Evolutionary conservation across 345 rosid genomes (phyloP), one percentile per base, ranked within the genome.

Genomic region (Linum tenue): DNA sequence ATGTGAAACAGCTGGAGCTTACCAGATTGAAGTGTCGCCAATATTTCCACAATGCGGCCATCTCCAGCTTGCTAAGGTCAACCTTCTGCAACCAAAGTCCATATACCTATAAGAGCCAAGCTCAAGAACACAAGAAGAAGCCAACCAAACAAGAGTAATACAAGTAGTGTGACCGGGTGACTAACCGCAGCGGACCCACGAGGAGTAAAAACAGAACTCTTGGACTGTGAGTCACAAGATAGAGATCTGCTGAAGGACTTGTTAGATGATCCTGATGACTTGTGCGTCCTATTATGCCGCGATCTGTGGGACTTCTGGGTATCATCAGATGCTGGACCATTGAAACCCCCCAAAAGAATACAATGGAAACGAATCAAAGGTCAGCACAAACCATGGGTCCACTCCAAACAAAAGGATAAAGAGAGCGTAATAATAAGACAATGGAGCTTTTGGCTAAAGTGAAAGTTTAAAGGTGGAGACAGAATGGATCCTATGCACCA

Each of bases 21-120:
- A 92, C 98, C 7, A 90, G 96, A 84, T 92, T 90, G 77, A 86
- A 92, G 69, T 92, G 92, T 71, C 84, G 87, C 86, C 84, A 78
- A 71, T 92, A 90, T 88, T 85, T 86, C 88, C 85, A 79, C 56
- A 94, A 75, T 10, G 97, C 94, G 74, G 87, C 81, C 81, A 82
- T 85, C 82, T 94, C 97, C 81, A 90, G 73, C 75, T 88, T 94
- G 84, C 90, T 84, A 15, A 94, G 86, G 82, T 94, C 97, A 73
- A 88, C 83, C 76, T 80, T 92, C 92, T 92, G 78, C 31, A 22
- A 22, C 31, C 66, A 56, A 14, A 36, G 12, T 62, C 12, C 67
- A 37, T 73, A 14, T 55, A 58, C 14, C 7, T 22, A 22, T 22
- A 22, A 17, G 8, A n/a, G 37, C 9, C 1, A n/a, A 56, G 37